Evolutionary conservation across 805 yeast genomes (phyloP).

Genomic region (Sugiyamaella floridensis): DNA sequence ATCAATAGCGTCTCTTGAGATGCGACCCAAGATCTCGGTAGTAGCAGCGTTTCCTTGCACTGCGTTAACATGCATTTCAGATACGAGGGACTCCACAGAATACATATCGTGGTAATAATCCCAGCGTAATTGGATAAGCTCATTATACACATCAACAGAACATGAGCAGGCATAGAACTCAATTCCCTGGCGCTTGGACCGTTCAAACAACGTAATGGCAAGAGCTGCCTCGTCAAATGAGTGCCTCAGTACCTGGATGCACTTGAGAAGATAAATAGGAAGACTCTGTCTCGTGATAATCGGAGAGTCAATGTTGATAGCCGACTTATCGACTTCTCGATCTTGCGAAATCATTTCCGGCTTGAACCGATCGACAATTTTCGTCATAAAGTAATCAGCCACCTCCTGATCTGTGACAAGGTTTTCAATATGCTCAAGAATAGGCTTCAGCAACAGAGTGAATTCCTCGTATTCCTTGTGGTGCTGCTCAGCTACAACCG

Average conservation of each 20-base stretch:
- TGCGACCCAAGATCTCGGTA: constrained; percentile 23
- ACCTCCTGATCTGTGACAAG: constrained; percentile 23
- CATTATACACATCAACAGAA: constrained; percentile 35
- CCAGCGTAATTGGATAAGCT: constrained; percentile 35
- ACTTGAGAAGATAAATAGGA: constrained; percentile 16
- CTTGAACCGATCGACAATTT: constrained; percentile 10
- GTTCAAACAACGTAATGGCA: constrained; percentile 34
- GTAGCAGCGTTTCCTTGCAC: constrained; percentile 34
- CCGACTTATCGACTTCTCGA: background rate
- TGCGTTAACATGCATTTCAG: constrained; percentile 39
- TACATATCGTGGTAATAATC: constrained; percentile 33
- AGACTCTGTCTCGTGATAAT: constrained; percentile 9
- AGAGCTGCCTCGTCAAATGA: constrained; percentile 27
- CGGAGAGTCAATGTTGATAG: constrained; percentile 8
- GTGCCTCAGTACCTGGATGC: constrained; percentile 16
- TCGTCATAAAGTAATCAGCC: constrained; percentile 17
- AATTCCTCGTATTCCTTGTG: background rate
- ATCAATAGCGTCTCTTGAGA: constrained; percentile 24
- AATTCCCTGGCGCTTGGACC: constrained; percentile 29
- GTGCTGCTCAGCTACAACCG: background rate
- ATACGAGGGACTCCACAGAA: constrained; percentile 30
- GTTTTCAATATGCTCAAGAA: constrained; percentile 19
- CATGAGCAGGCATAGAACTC: constrained; percentile 35
- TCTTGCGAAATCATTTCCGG: background rate
- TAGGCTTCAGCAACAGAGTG: constrained; percentile 6